Evolutionary conservation across 78 protist species (phyloP).

Genomic region (Acrasis kona): DNA sequence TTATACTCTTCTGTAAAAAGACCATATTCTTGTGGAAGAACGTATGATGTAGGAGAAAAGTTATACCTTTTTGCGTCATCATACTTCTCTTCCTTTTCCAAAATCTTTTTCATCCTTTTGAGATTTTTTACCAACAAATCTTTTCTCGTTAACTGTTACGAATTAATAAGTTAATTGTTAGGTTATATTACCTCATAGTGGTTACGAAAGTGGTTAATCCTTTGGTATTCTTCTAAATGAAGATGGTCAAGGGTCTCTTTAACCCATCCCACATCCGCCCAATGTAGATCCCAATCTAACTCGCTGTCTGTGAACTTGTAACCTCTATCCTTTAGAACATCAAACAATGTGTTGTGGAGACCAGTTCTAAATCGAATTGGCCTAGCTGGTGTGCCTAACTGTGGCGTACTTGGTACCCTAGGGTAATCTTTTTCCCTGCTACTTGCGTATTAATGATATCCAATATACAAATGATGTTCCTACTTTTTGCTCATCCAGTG

Average conservation of each 20-base stretch:
- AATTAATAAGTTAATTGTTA: no score
- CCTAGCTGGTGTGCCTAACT: no score
- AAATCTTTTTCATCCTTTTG: slow-evolving; percentile 21
- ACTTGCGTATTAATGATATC: no score
- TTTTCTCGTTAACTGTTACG: slow-evolving; percentile 68
- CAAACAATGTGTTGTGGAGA: slow-evolving; percentile 18
- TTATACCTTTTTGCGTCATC: slow-evolving; percentile 41
- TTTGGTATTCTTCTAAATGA: slow-evolving; percentile 9
- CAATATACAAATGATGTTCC: no score
- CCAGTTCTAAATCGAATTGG: slow-evolving; percentile 3
- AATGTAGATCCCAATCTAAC: slow-evolving; percentile 23
- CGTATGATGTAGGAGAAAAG: slow-evolving; percentile 49
- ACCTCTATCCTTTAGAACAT: slow-evolving; percentile 7
- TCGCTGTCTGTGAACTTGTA: slow-evolving; percentile 31
- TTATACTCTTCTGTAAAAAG: slow-evolving; percentile 58
- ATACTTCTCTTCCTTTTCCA: slow-evolving; percentile 24
- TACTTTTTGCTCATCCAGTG: no score
- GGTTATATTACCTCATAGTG: no score
- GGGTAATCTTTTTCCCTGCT: no score
- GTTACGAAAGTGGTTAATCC: slow-evolving; percentile 60
- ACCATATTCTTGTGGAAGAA: slow-evolving; percentile 64
- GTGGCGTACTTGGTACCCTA: no score
- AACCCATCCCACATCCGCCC: slow-evolving; percentile 33
- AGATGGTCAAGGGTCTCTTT: slow-evolving; percentile 15
- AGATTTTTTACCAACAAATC: slow-evolving; percentile 53